Conservation (phyloP, 2,329 filamentous ascomycete genomes). For the Penicillium crustosum region DNA sequence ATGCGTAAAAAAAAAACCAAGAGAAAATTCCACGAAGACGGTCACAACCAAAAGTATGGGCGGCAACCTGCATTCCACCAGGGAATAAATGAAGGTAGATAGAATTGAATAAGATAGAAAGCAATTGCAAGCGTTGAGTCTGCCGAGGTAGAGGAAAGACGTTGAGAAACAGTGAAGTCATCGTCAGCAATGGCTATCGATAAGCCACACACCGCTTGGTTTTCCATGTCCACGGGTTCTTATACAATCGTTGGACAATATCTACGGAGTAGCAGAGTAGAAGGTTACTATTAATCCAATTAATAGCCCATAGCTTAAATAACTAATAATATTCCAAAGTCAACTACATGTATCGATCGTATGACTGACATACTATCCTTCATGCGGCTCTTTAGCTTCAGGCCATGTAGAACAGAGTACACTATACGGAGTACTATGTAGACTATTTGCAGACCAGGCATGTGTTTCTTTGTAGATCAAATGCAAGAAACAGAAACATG, state of each 20-base stretch:
- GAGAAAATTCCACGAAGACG: background rate
- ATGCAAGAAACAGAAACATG: no score
- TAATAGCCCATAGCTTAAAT: background rate
- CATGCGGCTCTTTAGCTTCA: background rate
- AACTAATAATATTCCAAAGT: background rate
- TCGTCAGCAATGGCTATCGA: conserved; percentile 4
- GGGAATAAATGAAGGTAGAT: background rate
- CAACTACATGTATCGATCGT: background rate
- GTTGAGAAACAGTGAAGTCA: conserved; percentile 9
- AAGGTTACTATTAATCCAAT: background rate
- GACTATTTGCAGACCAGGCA: background rate
- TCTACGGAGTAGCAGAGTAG: background rate
- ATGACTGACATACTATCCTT: background rate
- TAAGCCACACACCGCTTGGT: background rate
- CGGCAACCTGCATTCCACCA: conserved; percentile 3
- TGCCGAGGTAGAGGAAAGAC: conserved; percentile 1
- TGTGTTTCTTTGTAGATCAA: background rate
- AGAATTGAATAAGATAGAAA: background rate
- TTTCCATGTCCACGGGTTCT: background rate
- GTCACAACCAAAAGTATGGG: background rate
- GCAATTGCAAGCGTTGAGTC: background rate
- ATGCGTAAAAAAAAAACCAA: conserved; percentile 8
- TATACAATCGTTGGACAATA: background rate
- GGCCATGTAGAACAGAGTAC: background rate
- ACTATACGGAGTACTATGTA: background rate